Evolutionary conservation across 176 grass and related monocot genomes (phyloP).

Genomic region (Bromus sterilis): DNA sequence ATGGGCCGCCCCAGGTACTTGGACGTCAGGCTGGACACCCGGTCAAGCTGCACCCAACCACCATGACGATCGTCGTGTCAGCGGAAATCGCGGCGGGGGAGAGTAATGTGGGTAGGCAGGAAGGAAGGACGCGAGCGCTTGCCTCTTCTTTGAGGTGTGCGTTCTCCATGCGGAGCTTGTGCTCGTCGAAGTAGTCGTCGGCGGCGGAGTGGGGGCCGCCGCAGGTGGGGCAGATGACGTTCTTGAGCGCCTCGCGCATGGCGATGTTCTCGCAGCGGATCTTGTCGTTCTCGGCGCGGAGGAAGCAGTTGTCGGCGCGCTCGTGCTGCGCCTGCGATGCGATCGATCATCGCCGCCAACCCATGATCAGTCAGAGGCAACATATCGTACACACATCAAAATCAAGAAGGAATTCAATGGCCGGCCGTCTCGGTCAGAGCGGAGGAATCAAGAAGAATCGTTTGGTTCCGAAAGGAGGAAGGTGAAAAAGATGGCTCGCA

Average conservation of each 20-base stretch:
- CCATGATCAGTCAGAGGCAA: no score
- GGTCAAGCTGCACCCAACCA: conserved; percentile 53
- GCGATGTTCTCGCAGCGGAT: conserved; percentile 98
- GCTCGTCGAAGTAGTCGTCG: conserved; percentile 95
- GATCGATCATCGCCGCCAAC: background rate
- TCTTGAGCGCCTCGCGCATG: conserved; percentile 89
- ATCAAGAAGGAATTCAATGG: background rate
- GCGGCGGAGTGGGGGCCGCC: conserved; percentile 47
- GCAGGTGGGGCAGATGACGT: conserved; percentile 79
- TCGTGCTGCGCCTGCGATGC: conserved; percentile 72
- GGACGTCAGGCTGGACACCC: conserved; percentile 69
- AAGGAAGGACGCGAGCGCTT: background rate
- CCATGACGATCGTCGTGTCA: background rate
- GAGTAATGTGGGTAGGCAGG: background rate
- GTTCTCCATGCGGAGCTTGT: conserved; percentile 97
- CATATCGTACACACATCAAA: no score
- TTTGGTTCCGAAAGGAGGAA: background rate
- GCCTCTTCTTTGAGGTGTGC: conserved; percentile 86
- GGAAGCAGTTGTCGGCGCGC: conserved; percentile 84
- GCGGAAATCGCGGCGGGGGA: background rate
- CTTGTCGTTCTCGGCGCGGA: conserved; percentile 95
- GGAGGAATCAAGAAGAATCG: background rate
- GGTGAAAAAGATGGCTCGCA: background rate
- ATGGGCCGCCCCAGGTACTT: conserved; percentile 81
- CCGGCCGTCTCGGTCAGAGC: background rate